Evolutionary conservation across 371 early-diverging fungal species (phyloP).

Genomic region (Paraphysoderma sedebokerense): DNA sequence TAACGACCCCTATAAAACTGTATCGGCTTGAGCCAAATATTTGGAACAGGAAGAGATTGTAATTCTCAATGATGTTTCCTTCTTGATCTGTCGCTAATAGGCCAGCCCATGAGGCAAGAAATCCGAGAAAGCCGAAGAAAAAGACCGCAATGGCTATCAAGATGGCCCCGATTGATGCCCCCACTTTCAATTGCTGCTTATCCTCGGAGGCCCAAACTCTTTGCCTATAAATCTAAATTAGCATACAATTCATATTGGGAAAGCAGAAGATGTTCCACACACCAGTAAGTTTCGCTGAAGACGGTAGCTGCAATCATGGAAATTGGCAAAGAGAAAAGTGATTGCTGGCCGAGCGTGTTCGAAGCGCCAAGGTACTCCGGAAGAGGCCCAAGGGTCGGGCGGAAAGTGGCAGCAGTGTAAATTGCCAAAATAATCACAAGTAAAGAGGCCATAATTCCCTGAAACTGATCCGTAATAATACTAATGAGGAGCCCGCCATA

Average conservation of each 20-base stretch:
- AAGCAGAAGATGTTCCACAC: too few relatives aligned
- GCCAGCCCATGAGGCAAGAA: constrained; percentile 30
- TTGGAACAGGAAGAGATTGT: constrained; percentile 23
- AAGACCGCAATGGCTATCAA: constrained; percentile 23
- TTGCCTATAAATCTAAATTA: too few relatives aligned
- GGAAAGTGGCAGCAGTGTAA: constrained; percentile 33
- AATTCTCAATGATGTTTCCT: constrained; percentile 11
- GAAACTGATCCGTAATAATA: constrained; percentile 36
- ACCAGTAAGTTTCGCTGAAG: constrained; percentile 37
- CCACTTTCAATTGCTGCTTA: constrained; percentile 18
- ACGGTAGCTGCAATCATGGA: constrained; percentile 28
- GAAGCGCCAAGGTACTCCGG: constrained; percentile 22
- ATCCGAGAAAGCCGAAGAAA: constrained; percentile 31
- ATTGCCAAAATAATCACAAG: constrained; percentile 19
- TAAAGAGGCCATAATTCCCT: constrained; percentile 21
- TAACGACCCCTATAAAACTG: constrained; percentile 17
- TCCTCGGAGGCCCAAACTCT: constrained; percentile 40
- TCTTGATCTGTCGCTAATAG: constrained; percentile 12
- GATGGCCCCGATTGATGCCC: constrained; percentile 18
- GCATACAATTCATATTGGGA: too few relatives aligned
- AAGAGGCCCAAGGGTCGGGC: constrained; percentile 11
- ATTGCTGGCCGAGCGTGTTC: constrained; percentile 23
- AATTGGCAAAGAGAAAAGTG: constrained; percentile 27
- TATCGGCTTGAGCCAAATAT: constrained; percentile 16
- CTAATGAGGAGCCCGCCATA: constrained; percentile 37